A percentile compares a stretch with the other conserved stretches of the same genome.
Evolutionary conservation across 441 rosid genomes (phyloP).

Genomic region (Flueggea neowawraea): DNA sequence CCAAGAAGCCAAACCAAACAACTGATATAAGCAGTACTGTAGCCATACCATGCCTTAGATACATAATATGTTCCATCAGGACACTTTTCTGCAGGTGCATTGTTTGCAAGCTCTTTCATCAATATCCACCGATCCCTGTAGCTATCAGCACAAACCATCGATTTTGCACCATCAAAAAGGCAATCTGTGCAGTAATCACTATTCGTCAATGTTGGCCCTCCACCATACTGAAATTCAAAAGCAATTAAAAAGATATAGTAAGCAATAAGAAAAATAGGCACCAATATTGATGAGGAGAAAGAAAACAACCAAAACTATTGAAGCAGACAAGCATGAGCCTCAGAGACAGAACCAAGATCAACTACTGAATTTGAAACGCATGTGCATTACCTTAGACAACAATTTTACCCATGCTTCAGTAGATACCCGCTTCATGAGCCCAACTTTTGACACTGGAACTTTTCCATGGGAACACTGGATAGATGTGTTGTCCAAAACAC

Average conservation of each 20-base stretch:
- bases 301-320: neutral
- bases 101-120: conserved; percentile 71
- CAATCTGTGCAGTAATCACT: conserved; percentile 77
- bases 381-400: conserved; percentile 56
- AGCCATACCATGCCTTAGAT: conserved; percentile 78
- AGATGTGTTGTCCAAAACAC: conserved; percentile 69
- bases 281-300: neutral
- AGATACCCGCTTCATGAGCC: conserved; percentile 78
- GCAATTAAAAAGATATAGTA: conserved; percentile 14
- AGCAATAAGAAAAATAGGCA: too few species aligned
- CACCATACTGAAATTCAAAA: conserved; percentile 52
- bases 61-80: conserved; percentile 68
- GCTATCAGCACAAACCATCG: conserved; percentile 82
- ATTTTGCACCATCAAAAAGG: conserved; percentile 72
- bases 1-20: neutral
- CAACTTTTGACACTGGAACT: conserved; percentile 67
- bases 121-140: conserved; percentile 84
- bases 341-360: too few species aligned
- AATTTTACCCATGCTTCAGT: conserved; percentile 76
- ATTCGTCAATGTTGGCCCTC: conserved; percentile 76
- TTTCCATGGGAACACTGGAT: conserved; percentile 86
- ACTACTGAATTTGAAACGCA: too few species aligned
- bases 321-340: neutral
- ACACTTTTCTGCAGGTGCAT: conserved; percentile 64
- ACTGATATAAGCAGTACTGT: conserved; percentile 6